Evolutionary conservation across 1,284 basidiomycete genomes (phyloP).

Genomic region (Ustilago esculenta): DNA sequence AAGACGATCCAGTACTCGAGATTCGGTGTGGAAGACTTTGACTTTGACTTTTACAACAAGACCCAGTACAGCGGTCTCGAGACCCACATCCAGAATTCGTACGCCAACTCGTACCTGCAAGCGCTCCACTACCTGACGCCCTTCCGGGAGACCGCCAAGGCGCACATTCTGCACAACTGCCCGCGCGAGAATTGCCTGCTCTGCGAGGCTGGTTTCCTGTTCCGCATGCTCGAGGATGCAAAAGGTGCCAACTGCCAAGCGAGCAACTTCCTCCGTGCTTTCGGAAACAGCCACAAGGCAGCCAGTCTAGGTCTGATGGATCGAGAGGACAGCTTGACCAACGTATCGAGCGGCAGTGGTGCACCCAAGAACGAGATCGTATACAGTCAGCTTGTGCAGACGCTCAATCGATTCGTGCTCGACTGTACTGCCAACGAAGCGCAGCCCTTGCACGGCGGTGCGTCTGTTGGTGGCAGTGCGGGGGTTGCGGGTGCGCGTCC

Average conservation of each 20-base stretch:
- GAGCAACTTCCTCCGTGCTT: slow-evolving; percentile 93
- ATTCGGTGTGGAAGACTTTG: slow-evolving; percentile 99
- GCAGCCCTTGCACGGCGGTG: slow-evolving; percentile 6
- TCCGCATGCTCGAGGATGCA: slow-evolving; percentile 94
- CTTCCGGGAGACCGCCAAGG: slow-evolving; percentile 83
- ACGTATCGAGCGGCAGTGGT: slow-evolving; percentile 69
- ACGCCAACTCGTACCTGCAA: slow-evolving; percentile 92
- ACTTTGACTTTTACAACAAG: slow-evolving; percentile 76
- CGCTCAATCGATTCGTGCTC: slow-evolving; percentile 91
- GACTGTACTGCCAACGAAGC: slow-evolving; percentile 69
- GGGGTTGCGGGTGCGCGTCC: too few species aligned
- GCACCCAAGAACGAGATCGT: slow-evolving; percentile 46
- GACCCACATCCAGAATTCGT: slow-evolving; percentile 96
- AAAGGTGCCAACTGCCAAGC: slow-evolving; percentile 93
- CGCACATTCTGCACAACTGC: slow-evolving; percentile 83
- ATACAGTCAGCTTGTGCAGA: slow-evolving; percentile 89
- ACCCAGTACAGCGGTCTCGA: slow-evolving; percentile 91
- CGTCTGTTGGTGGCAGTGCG: not conserved
- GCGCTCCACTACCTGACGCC: slow-evolving; percentile 85
- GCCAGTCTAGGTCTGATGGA: slow-evolving; percentile 90
- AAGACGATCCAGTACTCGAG: slow-evolving; percentile 98
- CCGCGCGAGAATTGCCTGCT: slow-evolving; percentile 88
- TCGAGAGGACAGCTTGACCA: slow-evolving; percentile 75
- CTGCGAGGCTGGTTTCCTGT: slow-evolving; percentile 94
- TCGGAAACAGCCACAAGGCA: slow-evolving; percentile 78